Base-by-base conservation (phyloP, 176 grass and related monocot species). In the Cenchrus americanus region DNA sequence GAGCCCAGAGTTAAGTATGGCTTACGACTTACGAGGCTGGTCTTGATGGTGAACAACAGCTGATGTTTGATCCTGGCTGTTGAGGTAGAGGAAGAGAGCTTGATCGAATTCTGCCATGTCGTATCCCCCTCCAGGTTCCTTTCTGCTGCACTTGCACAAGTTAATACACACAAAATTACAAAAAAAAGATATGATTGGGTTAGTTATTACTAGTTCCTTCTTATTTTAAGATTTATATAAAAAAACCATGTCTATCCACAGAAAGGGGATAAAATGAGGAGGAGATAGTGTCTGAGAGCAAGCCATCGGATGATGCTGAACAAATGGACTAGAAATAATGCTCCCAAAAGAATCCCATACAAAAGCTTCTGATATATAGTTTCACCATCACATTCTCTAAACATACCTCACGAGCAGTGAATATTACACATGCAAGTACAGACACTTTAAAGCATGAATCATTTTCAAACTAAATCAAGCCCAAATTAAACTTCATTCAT, bases 41-140 rank as follows among this genome's bases (percentile, higher is more conserved):
- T 90, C 78, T 82, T 89, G 34, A 37, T 37, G 34, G 34, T 37
- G 88, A 78, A 78, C 27, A 78, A 78, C 27, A 55, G 37, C 37
- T 73, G 88, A 43, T 78, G 73, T 26, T 78, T 90, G 79, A 82
- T 90, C 88, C 41, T 90, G 88, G 83, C 88, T 78, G 42, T 83
- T 90, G 74, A 90, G 73, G 66, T 90, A 90, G 72, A 86, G 83
- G 73, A 82, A 86, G 66, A 90, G 73, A 48, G 52, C 67, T 71
- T 82, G 83, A 82, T 90, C 88, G 67, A 90, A 65, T 32, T 90
- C 88, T 17, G 65, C 73, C 88, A 86, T 86, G 79, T 90, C 88
- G 13, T 78, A 82, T 86, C 83, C 78, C 3, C 72, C 75, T 41
- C 80, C 83, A 60, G 72, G 49, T 10, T 86, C 83, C 49, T 90